Evolutionary conservation across 306 rosid species (phyloP), one percentile per base, ranked within the genome.

Genomic region (Inga laurina): DNA sequence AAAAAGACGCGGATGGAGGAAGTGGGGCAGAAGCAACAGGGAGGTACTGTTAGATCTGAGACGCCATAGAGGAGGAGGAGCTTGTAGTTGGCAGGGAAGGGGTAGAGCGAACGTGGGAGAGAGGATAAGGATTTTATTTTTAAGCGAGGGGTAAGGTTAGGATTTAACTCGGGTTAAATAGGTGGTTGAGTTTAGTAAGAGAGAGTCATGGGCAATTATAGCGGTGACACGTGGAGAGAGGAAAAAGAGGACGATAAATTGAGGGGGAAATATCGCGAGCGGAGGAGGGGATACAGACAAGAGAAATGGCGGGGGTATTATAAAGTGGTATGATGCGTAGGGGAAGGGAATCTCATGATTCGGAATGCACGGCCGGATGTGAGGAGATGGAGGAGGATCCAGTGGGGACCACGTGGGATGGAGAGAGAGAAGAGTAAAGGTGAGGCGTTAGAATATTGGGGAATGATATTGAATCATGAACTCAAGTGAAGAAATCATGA

Each of bases 261-360:
- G 74, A 43, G 18, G 66, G 41, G 64, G 1, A 15, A 46, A 51
- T 73, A 11, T 71, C 69, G 79, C 66, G 84, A 77, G 10, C 14
- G 8, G 49, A 22, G 45, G 41, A 43, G 22, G 57, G 34, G 69
- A 80, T 43, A 37, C 74, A 78, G 77, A 48, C 75, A 52, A 16
- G 67, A 41, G 73, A 74, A 64, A 19, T 49, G 76, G 81, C 32
- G 27, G 22, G 68, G 81, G 71, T 45, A 71, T 70, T 67, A 72
- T 89, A 45, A 83, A 81, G 89, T 89, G 92, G 83, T 44, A 84
- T 84, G 37, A 84, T 84, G 90, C 82, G 87, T 82, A 91, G 64
- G 56, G 83, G 86, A 79, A 75, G 87, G 83, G 95, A 87, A 94
- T 90, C 95, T 88, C 88, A 90, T 93, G 91, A 88, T 93, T 91